These are phyloP conservation scores for Omphalotus guepiniiformis DNA, from an alignment of 768 basidiomycete species.

Conservation along the genomic window DNA sequence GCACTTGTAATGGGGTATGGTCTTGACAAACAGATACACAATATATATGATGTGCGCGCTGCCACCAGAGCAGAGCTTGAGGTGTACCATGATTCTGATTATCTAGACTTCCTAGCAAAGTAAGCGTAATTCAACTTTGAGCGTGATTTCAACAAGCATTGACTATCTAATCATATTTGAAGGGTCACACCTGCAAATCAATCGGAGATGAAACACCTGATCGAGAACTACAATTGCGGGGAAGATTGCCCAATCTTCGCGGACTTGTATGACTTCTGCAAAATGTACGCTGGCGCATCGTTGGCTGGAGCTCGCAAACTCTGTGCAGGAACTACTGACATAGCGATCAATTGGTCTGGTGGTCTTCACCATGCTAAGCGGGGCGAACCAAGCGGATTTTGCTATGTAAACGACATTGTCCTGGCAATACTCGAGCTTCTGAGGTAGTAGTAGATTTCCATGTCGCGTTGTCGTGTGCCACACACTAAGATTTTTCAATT, in stretches of 20 bases:
- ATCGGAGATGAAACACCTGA: conserved; percentile 66
- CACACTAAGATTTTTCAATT: neutral
- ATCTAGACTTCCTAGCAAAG: conserved; percentile 94
- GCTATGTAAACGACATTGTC: conserved; percentile 97
- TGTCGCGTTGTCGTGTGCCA: neutral
- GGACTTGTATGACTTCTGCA: conserved; percentile 92
- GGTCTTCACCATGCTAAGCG: conserved; percentile 98
- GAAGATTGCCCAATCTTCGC: conserved; percentile 97
- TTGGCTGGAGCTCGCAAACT: conserved; percentile 89
- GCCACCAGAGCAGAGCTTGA: conserved; percentile 90
- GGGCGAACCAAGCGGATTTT: conserved; percentile 97
- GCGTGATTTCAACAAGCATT: neutral
- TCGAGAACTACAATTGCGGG: conserved; percentile 88
- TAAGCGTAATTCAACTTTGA: conserved; percentile 29
- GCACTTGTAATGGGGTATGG: conserved; percentile 95
- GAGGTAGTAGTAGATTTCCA: conserved; percentile 42
- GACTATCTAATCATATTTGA: neutral
- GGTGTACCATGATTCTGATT: conserved; percentile 91
- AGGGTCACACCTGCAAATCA: conserved; percentile 81
- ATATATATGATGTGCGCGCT: conserved; percentile 83
- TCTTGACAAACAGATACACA: conserved; percentile 90
- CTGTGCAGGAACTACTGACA: conserved; percentile 82
- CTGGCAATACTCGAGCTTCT: conserved; percentile 90
- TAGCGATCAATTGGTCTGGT: conserved; percentile 98
- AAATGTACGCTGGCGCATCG: conserved; percentile 90